Evolutionary conservation across 2,329 filamentous ascomycete species (phyloP), one percentile per base, ranked within the genome.

Genomic region (Nothophaeocryptopus gaeumannii): DNA sequence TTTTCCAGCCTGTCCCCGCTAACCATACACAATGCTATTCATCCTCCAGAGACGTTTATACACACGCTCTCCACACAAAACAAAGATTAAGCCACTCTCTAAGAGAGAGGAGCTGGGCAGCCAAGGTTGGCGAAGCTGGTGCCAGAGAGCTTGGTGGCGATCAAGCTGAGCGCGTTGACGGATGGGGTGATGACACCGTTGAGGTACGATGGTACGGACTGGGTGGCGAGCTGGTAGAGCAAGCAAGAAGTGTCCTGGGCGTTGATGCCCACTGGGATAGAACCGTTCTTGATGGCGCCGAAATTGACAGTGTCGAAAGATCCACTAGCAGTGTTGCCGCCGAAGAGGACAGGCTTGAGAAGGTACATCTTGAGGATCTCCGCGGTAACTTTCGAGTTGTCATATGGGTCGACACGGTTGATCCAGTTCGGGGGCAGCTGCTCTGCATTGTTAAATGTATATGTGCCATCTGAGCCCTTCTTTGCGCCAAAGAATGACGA

Each of bases 341-440:
- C 52, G 40, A 55, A 58, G 5, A 71, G 60, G 9, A 75, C 72
- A 2, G 74, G 55, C 38, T 55, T 50, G 39, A 55, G 47, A 14
- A 70, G 51, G 51, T 76, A 76, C 65, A 70, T 66, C 1, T 60
- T 59, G 1, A 74, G 43, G 38, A 76, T 75, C 60, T 76, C 63
- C 8, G 29, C 39, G 3, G 63, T 65, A 5, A 72, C 69, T 15
- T 69, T 64, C 16, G 36, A 39, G 58, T 65, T 66, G 35, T 58
- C 61, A 63, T 73, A 74, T 1, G 67, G 66, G 4, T 54, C 50
- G 3, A 61, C 54, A 20, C 67, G 67, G 51, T 66, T 58, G 37
- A 42, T 51, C 71, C 72, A 74, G 52, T 73, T 71, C 20, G 64
- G 63, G 2, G 72, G 72, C 15, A 74, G 71, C n/a, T 58, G 59